These are phyloP conservation scores for Ormosia emarginata DNA, from an alignment of 306 rosid species.

Conservation along the genomic window DNA sequence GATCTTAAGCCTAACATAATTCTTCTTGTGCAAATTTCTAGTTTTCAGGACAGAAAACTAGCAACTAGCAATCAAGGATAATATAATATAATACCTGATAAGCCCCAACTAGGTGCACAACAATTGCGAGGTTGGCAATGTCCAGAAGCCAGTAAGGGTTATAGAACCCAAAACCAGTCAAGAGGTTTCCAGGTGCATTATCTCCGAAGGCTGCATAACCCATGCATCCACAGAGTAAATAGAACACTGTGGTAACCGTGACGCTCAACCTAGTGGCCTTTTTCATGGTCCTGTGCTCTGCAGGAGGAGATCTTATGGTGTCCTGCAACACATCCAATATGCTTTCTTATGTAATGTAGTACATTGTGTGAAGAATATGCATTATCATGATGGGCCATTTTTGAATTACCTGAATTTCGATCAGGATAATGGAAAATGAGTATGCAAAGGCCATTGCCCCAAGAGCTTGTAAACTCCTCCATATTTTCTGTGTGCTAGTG, in stretches of 20 bases:
- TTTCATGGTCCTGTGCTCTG: conserved; percentile 72
- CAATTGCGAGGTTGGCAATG: conserved; percentile 67
- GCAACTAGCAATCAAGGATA: neutral
- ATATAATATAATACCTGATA: conserved; percentile 48
- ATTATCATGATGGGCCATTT: neutral
- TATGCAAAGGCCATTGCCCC: conserved; percentile 80
- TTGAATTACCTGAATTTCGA: conserved; percentile 68
- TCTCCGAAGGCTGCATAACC: conserved; percentile 84
- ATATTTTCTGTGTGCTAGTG: conserved; percentile 56
- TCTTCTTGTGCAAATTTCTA: neutral
- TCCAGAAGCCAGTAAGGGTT: conserved; percentile 77
- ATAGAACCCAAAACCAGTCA: conserved; percentile 81
- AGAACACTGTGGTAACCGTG: conserved; percentile 51
- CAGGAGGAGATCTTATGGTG: conserved; percentile 68
- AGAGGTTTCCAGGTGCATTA: conserved; percentile 62
- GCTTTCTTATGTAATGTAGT: neutral
- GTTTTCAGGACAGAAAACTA: neutral
- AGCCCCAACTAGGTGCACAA: conserved; percentile 73
- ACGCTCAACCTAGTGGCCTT: conserved; percentile 58
- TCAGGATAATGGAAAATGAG: conserved; percentile 65
- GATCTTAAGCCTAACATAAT: neutral
- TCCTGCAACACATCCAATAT: conserved; percentile 39
- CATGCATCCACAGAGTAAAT: conserved; percentile 66
- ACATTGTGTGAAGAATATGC: neutral
- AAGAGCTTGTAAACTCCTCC: conserved; percentile 76